These are phyloP conservation scores for Fagus crenata DNA, from an alignment of 306 rosid species.

Conservation along the genomic window DNA sequence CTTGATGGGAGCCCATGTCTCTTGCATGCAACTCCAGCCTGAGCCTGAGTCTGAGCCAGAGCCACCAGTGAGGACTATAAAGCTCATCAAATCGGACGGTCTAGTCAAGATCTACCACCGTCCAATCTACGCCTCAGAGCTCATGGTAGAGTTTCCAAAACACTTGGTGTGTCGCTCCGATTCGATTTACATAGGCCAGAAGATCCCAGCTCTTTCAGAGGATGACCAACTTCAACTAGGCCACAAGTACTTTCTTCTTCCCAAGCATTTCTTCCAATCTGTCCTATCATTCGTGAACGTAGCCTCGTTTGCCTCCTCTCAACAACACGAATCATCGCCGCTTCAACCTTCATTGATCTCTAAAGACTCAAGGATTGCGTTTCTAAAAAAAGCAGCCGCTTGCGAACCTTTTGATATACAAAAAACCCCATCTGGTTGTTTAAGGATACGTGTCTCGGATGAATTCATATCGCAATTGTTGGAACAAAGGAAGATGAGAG, in stretches of 20 bases:
- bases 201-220: constrained; percentile 44
- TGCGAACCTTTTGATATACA: constrained; percentile 38
- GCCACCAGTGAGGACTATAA: constrained; percentile 7
- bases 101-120: constrained; percentile 25
- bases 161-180: constrained; percentile 44
- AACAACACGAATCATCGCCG: neutral
- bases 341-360: neutral
- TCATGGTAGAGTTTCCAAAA: constrained; percentile 32
- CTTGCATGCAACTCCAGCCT: constrained; percentile 6
- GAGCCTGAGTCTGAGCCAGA: neutral
- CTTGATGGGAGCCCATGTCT: neutral
- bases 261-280: constrained; percentile 38
- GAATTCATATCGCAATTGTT: constrained; percentile 42
- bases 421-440: constrained; percentile 33
- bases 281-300: constrained; percentile 44
- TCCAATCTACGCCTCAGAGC: constrained; percentile 31
- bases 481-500: constrained; percentile 19
- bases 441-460: constrained; percentile 43
- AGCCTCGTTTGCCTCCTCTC: constrained; percentile 36
- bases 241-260: constrained; percentile 44
- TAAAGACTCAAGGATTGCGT: constrained; percentile 10
- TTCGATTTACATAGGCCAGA: constrained; percentile 44
- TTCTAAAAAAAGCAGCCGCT: constrained; percentile 31
- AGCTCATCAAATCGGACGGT: constrained; percentile 41
- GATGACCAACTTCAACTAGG: constrained; percentile 40